These are phyloP conservation scores for Juncus inflexus DNA, from an alignment of 176 grass and related monocot genomes.

Conservation along the genomic window DNA sequence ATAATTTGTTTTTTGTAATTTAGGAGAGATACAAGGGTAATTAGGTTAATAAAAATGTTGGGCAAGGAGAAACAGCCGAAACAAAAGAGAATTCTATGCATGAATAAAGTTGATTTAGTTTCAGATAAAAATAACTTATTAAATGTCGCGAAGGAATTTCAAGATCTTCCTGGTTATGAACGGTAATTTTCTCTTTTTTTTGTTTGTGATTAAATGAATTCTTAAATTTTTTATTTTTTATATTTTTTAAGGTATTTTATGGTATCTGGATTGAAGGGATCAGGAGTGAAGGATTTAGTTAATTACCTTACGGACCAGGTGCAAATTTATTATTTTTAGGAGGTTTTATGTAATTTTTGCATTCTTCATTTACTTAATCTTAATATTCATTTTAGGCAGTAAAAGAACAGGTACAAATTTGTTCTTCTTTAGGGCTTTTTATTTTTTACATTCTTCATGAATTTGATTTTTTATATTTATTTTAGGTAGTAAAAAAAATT, in stretches of 20 bases:
- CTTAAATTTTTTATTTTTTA: background rate
- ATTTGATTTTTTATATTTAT: too few species aligned
- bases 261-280: slow-evolving; percentile 85
- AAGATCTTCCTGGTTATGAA: slow-evolving; percentile 92
- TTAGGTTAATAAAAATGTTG: slow-evolving; percentile 74
- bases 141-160: slow-evolving; percentile 90
- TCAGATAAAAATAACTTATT: slow-evolving; percentile 80
- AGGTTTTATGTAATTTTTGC: too few species aligned
- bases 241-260: slow-evolving; percentile 68
- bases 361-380: too few species aligned
- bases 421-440: too few species aligned
- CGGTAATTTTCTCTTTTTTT: slow-evolving; percentile 38
- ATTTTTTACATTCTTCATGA: too few species aligned
- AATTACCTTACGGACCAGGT: slow-evolving; percentile 89
- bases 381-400: too few species aligned
- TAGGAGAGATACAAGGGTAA: slow-evolving; percentile 78
- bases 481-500: background rate
- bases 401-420: too few species aligned
- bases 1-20: slow-evolving; percentile 25
- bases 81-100: slow-evolving; percentile 91
- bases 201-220: slow-evolving; percentile 15
- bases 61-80: slow-evolving; percentile 58
- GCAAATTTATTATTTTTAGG: background rate
- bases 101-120: slow-evolving; percentile 94
- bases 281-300: slow-evolving; percentile 90